Percentiles rank a stretch among this genome's conserved stretches.
Conservation (phyloP, 208 protist genomes). For the Trypanosoma vivax region DNA sequence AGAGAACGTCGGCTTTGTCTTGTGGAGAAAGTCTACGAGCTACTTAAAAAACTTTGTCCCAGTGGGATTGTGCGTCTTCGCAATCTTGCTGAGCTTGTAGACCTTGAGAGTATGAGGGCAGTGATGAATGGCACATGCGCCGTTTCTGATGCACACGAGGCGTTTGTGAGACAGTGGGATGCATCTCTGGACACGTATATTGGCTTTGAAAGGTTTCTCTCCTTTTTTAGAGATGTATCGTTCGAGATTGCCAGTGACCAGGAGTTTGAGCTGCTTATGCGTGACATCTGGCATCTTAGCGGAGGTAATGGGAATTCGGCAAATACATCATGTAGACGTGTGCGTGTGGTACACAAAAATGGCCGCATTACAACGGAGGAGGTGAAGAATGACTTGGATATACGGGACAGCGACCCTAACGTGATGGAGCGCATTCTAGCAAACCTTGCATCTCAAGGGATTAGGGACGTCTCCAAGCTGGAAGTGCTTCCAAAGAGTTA, state of each 20-base stretch:
- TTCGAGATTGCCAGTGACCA: constrained; percentile 73
- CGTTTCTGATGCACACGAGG: constrained; percentile 30
- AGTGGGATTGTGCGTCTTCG: constrained; percentile 37
- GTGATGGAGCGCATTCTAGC: constrained; percentile 43
- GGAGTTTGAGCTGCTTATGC: constrained; percentile 79
- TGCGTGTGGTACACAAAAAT: constrained; percentile 80
- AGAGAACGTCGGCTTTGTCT: constrained; percentile 59
- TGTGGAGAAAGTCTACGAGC: constrained; percentile 53
- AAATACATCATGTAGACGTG: constrained; percentile 83
- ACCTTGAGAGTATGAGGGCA: constrained; percentile 46
- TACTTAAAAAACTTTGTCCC: constrained; percentile 49
- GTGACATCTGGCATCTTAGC: constrained; percentile 86
- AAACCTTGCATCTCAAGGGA: constrained; percentile 70
- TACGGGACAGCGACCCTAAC: constrained; percentile 39
- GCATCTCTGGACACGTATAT: constrained; percentile 34
- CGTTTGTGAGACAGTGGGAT: constrained; percentile 71
- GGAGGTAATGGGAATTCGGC: constrained; percentile 71
- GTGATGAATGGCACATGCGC: constrained; percentile 32
- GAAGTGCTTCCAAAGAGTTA: constrained; percentile 23
- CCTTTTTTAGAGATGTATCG: constrained; percentile 68
- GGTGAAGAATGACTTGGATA: constrained; percentile 82
- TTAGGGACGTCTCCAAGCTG: constrained; percentile 79
- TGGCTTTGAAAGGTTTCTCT: constrained; percentile 40
- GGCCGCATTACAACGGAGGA: constrained; percentile 70
- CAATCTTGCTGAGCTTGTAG: constrained; percentile 53